Base-by-base conservation (phyloP, 352 stramenopile species). In the Phytopythium kandeliae region DNA sequence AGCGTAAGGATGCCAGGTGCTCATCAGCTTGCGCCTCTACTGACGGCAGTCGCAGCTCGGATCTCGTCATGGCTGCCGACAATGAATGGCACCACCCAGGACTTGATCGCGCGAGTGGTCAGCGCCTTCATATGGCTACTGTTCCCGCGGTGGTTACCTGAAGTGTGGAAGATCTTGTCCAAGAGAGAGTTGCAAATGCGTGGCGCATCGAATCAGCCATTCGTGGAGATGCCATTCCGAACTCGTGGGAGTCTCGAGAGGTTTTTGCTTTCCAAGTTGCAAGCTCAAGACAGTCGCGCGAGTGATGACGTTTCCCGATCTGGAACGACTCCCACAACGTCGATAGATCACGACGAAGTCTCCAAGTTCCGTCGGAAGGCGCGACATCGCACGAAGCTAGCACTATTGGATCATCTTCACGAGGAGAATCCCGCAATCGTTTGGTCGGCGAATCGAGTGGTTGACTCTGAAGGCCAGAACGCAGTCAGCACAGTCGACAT, bases 301-400 rank as follows among this genome's bases (percentile, higher is more conserved):
- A 3, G 12, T 13, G 33, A 19, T 12, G n/a, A 28, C 17, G 16
- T 0, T 3, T 15, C n/a, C 33, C 17, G 22, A 1, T 11, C 30
- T 12, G 30, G 21, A 9, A 17, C 42, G 30, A 2, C 44, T 51
- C n/a, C 19, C 28, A 30, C 12, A 13, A 19, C 19, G 2, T 2
- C 15, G 17, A 22, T 55, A n/a, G 72, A 69, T 24, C 54, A 51
- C 1, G 64, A 76, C 43, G 66, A 60, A n/a, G 52, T 64, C 16
- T 58, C 68, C 47, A 80, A 83, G 35, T 87, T 86, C 53, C 75
- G 78, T 17, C 62, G 78, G 21, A 84, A 82, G 34, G 75, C 69
- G 21, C 73, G 78, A 0, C 63, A 89, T 26, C 60, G 79, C 52
- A 80, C 69, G 22, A 89, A 89, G 45, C 28, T 86, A 36, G 46